phyloP scores from a whole-genome alignment of 2,329 filamentous ascomycete genomes.

The Xylariales sp. region DNA sequence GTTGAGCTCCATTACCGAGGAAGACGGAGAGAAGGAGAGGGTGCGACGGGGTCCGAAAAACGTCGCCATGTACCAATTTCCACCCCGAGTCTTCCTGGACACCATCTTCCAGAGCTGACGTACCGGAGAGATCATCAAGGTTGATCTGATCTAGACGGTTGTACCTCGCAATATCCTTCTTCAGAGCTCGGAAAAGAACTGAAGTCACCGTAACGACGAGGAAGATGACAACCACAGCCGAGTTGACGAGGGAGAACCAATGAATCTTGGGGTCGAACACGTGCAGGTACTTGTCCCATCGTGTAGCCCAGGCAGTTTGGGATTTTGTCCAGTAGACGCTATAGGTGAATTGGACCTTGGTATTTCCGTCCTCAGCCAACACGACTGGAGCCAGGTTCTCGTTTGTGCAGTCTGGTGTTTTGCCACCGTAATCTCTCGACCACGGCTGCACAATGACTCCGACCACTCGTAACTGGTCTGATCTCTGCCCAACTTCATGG shows the following conservation, averaged over 20 bases:
- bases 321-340: slow-evolving; percentile 86
- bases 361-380: slow-evolving; percentile 53
- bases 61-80: slow-evolving; percentile 97
- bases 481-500: slow-evolving; percentile 66
- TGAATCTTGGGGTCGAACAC: slow-evolving; percentile 98
- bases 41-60: slow-evolving; percentile 82
- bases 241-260: slow-evolving; percentile 98
- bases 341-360: slow-evolving; percentile 80
- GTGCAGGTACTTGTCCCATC: slow-evolving; percentile 98
- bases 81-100: slow-evolving; percentile 97
- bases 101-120: slow-evolving; percentile 77
- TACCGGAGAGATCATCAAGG: slow-evolving; percentile 81
- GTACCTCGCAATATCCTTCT: slow-evolving; percentile 94
- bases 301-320: slow-evolving; percentile 84
- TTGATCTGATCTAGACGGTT: slow-evolving; percentile 90
- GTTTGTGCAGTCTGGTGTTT: slow-evolving; percentile 59
- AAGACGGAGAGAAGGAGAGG: slow-evolving; percentile 82
- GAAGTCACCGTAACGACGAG: slow-evolving; percentile 87
- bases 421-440: slow-evolving; percentile 58
- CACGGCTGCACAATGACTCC: slow-evolving; percentile 83
- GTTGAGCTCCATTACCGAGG: slow-evolving; percentile 87
- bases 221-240: slow-evolving; percentile 89
- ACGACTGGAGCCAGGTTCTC: slow-evolving; percentile 51
- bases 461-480: slow-evolving; percentile 77
- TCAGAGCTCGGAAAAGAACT: slow-evolving; percentile 81